phyloP scores from a whole-genome alignment of 1,284 basidiomycete species.

The Ganoderma multipileum region DNA sequence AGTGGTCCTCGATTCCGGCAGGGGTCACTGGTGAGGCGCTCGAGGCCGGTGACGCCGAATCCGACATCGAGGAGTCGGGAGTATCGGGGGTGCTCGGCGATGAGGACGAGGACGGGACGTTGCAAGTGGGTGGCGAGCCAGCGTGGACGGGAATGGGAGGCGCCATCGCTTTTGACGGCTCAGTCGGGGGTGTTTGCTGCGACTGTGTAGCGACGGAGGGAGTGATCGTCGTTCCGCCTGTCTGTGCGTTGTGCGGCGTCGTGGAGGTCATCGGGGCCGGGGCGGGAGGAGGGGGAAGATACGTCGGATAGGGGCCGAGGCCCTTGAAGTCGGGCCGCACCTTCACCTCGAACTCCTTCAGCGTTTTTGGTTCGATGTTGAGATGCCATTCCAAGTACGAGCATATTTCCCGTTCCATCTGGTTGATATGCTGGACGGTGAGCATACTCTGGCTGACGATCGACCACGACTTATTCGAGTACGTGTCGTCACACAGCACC shows the following conservation, averaged over 20 bases:
- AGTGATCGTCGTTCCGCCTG: constrained; percentile 45
- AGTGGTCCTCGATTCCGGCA: constrained; percentile 51
- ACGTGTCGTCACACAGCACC: constrained; percentile 96
- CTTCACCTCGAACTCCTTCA: constrained; percentile 68
- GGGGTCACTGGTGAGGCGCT: constrained; percentile 62
- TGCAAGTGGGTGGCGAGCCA: constrained; percentile 18
- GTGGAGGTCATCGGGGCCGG: constrained; percentile 58
- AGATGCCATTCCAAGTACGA: constrained; percentile 92
- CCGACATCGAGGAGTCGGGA: constrained; percentile 52
- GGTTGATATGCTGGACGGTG: constrained; percentile 89
- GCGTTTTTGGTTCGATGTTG: constrained; percentile 72
- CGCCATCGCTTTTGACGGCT: constrained; percentile 29
- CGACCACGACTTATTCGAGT: constrained; percentile 95
- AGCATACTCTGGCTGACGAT: constrained; percentile 95
- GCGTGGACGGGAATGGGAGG: constrained; percentile 26
- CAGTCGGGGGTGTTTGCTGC: constrained; percentile 12
- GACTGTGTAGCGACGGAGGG: constrained; percentile 28
- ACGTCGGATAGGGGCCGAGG: constrained; percentile 61
- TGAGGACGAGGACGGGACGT: constrained; percentile 38
- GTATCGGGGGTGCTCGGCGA: constrained; percentile 51
- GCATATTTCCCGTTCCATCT: constrained; percentile 96
- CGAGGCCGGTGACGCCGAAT: constrained; percentile 59
- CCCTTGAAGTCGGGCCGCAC: constrained; percentile 69
- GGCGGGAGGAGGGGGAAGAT: constrained; percentile 57
- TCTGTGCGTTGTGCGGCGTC: constrained; percentile 39